Evolutionary conservation across 2,329 filamentous ascomycete genomes (phyloP).

Genomic region (Microdochium nivale): DNA sequence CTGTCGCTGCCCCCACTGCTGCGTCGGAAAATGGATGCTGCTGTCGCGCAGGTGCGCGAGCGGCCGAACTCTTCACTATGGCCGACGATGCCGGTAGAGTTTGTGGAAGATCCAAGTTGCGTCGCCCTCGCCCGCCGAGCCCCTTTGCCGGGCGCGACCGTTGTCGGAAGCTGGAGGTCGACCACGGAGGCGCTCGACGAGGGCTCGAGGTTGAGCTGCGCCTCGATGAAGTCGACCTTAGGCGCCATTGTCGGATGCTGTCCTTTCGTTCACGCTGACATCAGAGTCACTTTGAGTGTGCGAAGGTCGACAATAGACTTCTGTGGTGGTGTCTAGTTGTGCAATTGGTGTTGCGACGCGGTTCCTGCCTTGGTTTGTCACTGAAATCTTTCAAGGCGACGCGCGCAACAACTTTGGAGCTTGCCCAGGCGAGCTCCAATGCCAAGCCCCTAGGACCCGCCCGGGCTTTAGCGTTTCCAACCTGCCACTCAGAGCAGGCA

Average conservation of each 20-base stretch:
- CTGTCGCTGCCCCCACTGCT: not conserved
- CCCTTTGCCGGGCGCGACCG: slow-evolving; percentile 33
- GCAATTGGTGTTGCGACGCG: not conserved
- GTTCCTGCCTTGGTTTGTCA: not conserved
- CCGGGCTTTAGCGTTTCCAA: too few species aligned
- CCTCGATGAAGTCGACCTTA: slow-evolving; percentile 53
- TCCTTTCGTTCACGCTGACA: not conserved
- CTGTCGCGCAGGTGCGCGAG: slow-evolving; percentile 62
- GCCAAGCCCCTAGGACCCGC: too few species aligned
- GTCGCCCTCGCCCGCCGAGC: slow-evolving; percentile 29
- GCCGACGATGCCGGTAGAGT: slow-evolving; percentile 9
- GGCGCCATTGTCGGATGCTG: not conserved
- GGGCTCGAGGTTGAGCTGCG: slow-evolving; percentile 73
- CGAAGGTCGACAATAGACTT: not conserved
- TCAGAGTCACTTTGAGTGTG: not conserved
- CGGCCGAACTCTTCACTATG: slow-evolving; percentile 63
- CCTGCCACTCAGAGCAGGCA: too few species aligned
- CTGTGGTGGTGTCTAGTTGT: not conserved
- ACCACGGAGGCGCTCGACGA: slow-evolving; percentile 60
- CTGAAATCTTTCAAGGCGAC: too few species aligned
- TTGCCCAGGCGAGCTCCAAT: too few species aligned
- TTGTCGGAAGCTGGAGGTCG: slow-evolving; percentile 58
- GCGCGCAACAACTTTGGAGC: too few species aligned
- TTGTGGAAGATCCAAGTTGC: not conserved
- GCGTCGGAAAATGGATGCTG: slow-evolving; percentile 80